Base-by-base conservation (phyloP, 352 stramenopile species). In the Globisporangium parvum region DNA sequence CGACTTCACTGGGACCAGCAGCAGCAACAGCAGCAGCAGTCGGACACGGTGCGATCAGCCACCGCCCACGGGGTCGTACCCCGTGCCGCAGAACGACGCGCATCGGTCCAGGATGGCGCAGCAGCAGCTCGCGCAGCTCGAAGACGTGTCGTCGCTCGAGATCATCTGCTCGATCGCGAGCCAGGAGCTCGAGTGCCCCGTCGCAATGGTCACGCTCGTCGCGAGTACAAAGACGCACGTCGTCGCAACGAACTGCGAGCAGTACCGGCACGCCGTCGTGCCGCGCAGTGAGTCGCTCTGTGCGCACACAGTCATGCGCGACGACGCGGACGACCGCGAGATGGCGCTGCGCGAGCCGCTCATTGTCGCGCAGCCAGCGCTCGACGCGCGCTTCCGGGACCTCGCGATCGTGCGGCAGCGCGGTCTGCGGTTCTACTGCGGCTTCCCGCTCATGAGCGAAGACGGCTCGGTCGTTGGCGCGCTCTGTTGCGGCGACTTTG, bases 121-220 rank as follows among this genome's bases (percentile, higher is more conserved):
- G 8, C 50, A 63, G 20, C 44, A 23, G 20, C 51, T 63, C 57
- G 23, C 44, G 3, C 41, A 31, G 24, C 18, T 28, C 17, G 47
- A 59, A 21, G 51, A 62, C 45, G 53, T 63, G 18, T 55, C 59
- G 55, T 47, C 60, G 48, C 61, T 67, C 39, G 55, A 67, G 47
- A 53, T 67, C 48, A 67, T 67, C 41, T 67, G 61, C 47, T 24
- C 52, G 28, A 56, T 67, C 31, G 59, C 59, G 39, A 55, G 51
- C 50, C 37, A 41, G 9, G 55, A 58, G 49, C 52, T 67, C 8
- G 5, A 21, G 6, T 67, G 61, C 5, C 39, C 52, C 20, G 47
- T 64, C 21, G 61, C 51, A 14, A 61, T 67, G 46, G 24, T 67
- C 51, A 65, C 61, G 15, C 15, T 67, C 20, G 52, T 66, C 48